Base-by-base conservation (phyloP, 331 rosid species). In the Stylosanthes scabra region DNA sequence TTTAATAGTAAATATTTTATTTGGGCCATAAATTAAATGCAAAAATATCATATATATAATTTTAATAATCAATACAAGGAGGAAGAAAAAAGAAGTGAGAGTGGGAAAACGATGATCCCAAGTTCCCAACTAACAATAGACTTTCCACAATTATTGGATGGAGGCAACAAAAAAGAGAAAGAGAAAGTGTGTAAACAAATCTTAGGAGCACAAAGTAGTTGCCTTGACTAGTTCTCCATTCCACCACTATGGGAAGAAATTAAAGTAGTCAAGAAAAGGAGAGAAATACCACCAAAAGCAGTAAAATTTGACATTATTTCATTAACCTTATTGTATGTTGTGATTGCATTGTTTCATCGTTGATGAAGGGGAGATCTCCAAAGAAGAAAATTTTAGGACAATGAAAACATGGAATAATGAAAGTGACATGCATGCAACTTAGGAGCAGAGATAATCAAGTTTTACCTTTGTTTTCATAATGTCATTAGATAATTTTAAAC, bases 141-240 rank as follows among this genome's bases (percentile, higher is more conserved):
- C 57, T 29, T 78, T 78, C 74, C 74, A 72, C 74, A 72, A 58
- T 49, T 64, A 78, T 78, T 47, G 73, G 25, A 20, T 20, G 25
- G 25, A 20, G 74, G 47, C 39, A 58, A 47, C 34, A 39, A 9
- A 64, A 57, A 37, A 11, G 63, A 71, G 71, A 63, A 15, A 28
- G 14, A 40, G 40, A 31, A 31, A 31, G 63, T 39, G 78, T 64
- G 63, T 56, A 39, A 56, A 64, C 78, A 64, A 56, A 51, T 56
- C 28, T 27, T 71, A 56, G 27, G 50, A 64, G 65, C 41, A 2
- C 16, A 71, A 70, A 64, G 66, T 46, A 4, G 60, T 49, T 64
- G 63, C 29, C 55, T 73, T 71, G 74, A 55, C 72, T 39, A 9
- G 39, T 37, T 37, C 37, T 37, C 37, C 37, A 31, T 31, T 31